Evolutionary conservation across 306 rosid species (phyloP).

Genomic region (Leucaena leucocephala): DNA sequence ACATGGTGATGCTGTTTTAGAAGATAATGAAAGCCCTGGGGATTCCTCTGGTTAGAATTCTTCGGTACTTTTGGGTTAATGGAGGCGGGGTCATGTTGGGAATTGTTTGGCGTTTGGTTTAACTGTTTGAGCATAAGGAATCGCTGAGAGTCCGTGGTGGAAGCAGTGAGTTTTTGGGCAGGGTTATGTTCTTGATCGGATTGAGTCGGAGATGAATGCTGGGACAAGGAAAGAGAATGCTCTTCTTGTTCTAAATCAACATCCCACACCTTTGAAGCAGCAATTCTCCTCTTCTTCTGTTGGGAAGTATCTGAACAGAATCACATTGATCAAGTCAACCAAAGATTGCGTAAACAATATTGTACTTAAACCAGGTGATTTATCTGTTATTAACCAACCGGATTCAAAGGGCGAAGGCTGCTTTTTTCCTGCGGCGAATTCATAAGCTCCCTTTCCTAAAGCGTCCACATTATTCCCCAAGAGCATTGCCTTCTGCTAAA

Average conservation of each 20-base stretch:
- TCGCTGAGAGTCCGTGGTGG: constrained; percentile 51
- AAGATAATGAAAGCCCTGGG: constrained; percentile 50
- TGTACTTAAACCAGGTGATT: neutral
- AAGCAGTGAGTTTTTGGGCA: constrained; percentile 39
- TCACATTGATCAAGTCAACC: neutral
- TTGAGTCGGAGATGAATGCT: constrained; percentile 75
- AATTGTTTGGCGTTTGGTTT: constrained; percentile 40
- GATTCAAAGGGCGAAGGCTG: constrained; percentile 50
- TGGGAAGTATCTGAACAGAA: constrained; percentile 58
- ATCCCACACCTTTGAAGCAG: constrained; percentile 58
- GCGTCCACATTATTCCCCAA: constrained; percentile 55
- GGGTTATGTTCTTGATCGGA: constrained; percentile 75
- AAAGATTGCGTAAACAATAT: neutral
- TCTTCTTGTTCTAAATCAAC: constrained; percentile 91
- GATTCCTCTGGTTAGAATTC: constrained; percentile 36
- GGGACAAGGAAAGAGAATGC: constrained; percentile 88
- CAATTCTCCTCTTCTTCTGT: constrained; percentile 81
- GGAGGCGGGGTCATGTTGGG: constrained; percentile 32
- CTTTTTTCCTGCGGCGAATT: constrained; percentile 44
- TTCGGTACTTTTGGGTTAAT: constrained; percentile 37
- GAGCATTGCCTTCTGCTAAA: constrained; percentile 54
- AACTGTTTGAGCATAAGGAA: constrained; percentile 43
- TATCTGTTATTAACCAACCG: constrained; percentile 44
- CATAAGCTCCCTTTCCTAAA: constrained; percentile 46
- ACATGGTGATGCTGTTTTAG: constrained; percentile 41